phyloP scores from a whole-genome alignment of 495 filamentous ascomycete genomes.

The Trichoderma orchidacearum region DNA sequence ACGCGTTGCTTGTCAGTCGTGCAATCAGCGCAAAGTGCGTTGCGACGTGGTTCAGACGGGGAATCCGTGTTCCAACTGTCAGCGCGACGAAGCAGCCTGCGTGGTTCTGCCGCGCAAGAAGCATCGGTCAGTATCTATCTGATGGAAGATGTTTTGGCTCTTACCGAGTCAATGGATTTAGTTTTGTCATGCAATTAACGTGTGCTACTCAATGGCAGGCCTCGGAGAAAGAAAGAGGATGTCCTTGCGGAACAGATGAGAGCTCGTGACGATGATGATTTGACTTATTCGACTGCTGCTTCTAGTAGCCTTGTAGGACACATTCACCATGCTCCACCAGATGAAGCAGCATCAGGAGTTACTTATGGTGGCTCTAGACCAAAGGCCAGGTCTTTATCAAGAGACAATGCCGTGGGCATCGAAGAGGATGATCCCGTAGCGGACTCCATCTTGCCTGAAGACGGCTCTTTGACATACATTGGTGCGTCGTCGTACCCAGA shows the following conservation, averaged over 20 bases:
- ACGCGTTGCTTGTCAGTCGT: slow-evolving; percentile 10
- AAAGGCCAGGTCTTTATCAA: background rate
- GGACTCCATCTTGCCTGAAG: background rate
- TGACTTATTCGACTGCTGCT: background rate
- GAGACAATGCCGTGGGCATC: background rate
- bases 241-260: background rate
- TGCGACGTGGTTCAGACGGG: slow-evolving; percentile 9
- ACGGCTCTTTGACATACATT: background rate
- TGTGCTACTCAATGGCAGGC: too few species aligned
- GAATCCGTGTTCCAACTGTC: slow-evolving; percentile 11
- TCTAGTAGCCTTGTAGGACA: background rate
- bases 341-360: background rate
- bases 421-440: background rate
- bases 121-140: slow-evolving; percentile 3
- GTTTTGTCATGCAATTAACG: too few species aligned
- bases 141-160: background rate
- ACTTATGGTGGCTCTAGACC: background rate
- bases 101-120: slow-evolving; percentile 8
- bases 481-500: background rate
- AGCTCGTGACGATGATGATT: background rate
- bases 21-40: slow-evolving; percentile 11
- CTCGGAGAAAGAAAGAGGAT: background rate
- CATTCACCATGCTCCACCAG: background rate
- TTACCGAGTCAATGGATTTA: too few species aligned
- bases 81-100: slow-evolving; percentile 3